phyloP scores from a whole-genome alignment of 306 rosid genomes.

The Fragaria ananassa region DNA sequence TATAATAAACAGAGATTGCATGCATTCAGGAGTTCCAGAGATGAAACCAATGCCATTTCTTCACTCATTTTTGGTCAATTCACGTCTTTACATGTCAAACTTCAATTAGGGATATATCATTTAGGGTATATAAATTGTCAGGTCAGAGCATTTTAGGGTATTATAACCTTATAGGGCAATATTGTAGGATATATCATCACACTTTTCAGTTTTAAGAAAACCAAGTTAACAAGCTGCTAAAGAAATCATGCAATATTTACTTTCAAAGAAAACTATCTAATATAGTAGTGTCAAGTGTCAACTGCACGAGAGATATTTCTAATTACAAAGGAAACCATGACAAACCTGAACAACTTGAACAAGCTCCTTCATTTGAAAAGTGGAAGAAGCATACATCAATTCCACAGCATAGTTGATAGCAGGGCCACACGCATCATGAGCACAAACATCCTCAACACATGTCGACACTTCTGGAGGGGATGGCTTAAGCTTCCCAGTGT shows the following conservation, averaged over 20 bases:
- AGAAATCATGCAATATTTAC: not conserved
- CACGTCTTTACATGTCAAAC: not conserved
- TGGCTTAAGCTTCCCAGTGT: constrained; percentile 75
- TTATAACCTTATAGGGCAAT: not conserved
- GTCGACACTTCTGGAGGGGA: constrained; percentile 76
- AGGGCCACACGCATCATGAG: constrained; percentile 84
- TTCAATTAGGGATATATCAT: not conserved
- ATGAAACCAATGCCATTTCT: not conserved
- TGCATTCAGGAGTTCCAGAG: not conserved
- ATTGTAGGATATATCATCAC: not conserved
- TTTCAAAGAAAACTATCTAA: not conserved
- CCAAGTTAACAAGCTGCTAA: not conserved
- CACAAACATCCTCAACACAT: constrained; percentile 75
- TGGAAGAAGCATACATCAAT: constrained; percentile 80
- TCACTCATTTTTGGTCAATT: not conserved
- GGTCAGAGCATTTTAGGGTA: not conserved
- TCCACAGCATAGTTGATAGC: constrained; percentile 78
- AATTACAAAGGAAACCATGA: constrained; percentile 17
- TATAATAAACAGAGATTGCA: not conserved
- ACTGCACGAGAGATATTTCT: not conserved
- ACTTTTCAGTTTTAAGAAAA: not conserved
- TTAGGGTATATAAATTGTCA: not conserved
- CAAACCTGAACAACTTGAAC: constrained; percentile 80
- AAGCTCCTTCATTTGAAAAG: constrained; percentile 84
- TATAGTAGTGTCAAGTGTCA: not conserved